A percentile compares a stretch with the other conserved stretches of the same genome.
Conservation (phyloP, 805 yeast genomes). For the Wickerhamomyces xylosicus region DNA sequence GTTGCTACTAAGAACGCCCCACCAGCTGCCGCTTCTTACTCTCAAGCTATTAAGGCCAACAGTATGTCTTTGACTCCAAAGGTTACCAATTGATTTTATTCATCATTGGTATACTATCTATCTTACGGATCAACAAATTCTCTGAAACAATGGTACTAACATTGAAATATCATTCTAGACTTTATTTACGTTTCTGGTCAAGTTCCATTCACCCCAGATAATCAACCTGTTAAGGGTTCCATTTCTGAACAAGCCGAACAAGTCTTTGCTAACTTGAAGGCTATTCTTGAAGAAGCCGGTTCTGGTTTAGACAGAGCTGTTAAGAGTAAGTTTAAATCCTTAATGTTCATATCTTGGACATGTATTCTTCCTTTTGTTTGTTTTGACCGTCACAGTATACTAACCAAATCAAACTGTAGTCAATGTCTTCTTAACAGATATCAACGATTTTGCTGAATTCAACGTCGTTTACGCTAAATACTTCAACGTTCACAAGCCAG, state of each 20-base stretch:
- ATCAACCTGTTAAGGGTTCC: constrained; percentile 68
- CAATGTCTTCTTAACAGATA: constrained; percentile 85
- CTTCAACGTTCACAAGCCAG: constrained; percentile 77
- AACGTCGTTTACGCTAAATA: constrained; percentile 76
- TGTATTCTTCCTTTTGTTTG: background rate
- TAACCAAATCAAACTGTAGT: constrained; percentile 14
- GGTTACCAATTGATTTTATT: background rate
- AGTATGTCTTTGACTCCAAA: constrained; percentile 21
- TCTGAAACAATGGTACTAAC: constrained; percentile 6
- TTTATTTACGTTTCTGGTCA: constrained; percentile 92
- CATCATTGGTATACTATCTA: background rate
- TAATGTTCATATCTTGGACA: background rate
- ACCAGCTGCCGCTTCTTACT: constrained; percentile 93
- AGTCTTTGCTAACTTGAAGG: constrained; percentile 54
- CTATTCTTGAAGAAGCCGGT: constrained; percentile 75
- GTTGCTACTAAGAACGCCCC: constrained; percentile 76
- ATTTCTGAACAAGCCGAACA: constrained; percentile 73
- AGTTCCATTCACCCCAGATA: constrained; percentile 80
- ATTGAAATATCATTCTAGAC: constrained; percentile 30
- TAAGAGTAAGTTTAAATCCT: constrained; percentile 36
- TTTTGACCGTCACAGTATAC: too few relatives aligned
- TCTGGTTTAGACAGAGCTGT: constrained; percentile 76
- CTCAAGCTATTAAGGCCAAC: constrained; percentile 90
- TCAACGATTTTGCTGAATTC: constrained; percentile 75
- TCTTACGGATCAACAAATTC: too few relatives aligned